Percentiles rank a stretch among this genome's conserved stretches.
Conservation (phyloP, 73 alveolate species). For the Uronychia binucleata region DNA sequence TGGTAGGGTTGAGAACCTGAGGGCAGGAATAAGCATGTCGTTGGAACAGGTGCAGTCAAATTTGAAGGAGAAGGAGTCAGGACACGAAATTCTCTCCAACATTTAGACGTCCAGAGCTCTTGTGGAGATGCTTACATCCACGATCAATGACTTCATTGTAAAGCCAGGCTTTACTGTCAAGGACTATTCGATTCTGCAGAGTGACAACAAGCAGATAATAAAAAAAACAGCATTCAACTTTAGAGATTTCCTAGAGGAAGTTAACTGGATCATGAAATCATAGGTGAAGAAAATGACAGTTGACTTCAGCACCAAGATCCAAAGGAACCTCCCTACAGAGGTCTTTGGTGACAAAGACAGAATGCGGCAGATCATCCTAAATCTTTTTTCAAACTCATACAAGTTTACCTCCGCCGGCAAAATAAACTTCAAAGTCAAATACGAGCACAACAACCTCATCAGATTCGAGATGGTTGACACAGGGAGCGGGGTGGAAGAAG, state of each 20-base stretch:
- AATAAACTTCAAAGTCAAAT: slow-evolving; percentile 17
- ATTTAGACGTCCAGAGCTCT: slow-evolving; percentile 22
- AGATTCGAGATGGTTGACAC: slow-evolving; percentile 40
- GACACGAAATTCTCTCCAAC: neutral
- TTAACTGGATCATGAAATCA: slow-evolving; percentile 21
- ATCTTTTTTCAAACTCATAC: slow-evolving; percentile 25
- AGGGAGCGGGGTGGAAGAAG: slow-evolving; percentile 41
- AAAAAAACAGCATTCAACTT: slow-evolving; percentile 12
- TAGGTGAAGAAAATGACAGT: slow-evolving; percentile 14
- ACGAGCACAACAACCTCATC: neutral
- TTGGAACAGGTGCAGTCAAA: neutral
- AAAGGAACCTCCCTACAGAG: slow-evolving; percentile 15
- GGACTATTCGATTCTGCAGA: slow-evolving; percentile 36
- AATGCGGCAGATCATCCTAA: slow-evolving; percentile 19
- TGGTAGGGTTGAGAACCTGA: slow-evolving; percentile 10
- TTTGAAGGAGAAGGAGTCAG: neutral
- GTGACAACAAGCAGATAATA: slow-evolving; percentile 2
- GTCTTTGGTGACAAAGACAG: slow-evolving; percentile 24
- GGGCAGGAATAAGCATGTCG: slow-evolving; percentile 1
- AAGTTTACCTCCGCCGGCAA: slow-evolving; percentile 34
- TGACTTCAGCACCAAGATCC: slow-evolving; percentile 9
- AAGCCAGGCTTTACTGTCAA: neutral
- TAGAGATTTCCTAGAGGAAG: slow-evolving; percentile 2
- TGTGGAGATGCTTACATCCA: slow-evolving; percentile 15
- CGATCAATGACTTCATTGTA: slow-evolving; percentile 43